These are phyloP conservation scores for Basipetospora chlamydospora DNA, from an alignment of 2,329 filamentous ascomycete species.

Conservation along the genomic window DNA sequence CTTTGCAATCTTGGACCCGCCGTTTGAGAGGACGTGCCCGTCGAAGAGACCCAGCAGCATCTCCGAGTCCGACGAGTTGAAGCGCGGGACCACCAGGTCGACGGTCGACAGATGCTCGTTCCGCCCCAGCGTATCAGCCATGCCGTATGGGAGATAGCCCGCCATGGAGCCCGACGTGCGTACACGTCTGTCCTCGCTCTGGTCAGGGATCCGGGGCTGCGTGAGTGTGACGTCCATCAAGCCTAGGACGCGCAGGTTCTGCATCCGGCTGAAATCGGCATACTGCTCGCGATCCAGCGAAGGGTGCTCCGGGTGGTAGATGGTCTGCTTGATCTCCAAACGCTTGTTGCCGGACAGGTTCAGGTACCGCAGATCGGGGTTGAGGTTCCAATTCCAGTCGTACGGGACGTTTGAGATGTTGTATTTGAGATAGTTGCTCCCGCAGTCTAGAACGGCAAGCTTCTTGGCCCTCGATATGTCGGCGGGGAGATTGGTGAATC, in stretches of 20 bases:
- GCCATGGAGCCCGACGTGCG: conserved; percentile 92
- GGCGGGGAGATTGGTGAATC: conserved; percentile 90
- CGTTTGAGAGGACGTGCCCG: conserved; percentile 73
- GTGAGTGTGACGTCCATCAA: conserved; percentile 97
- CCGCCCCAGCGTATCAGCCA: conserved; percentile 88
- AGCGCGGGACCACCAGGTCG: conserved; percentile 85
- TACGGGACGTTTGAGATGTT: conserved; percentile 99
- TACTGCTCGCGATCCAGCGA: conserved; percentile 49
- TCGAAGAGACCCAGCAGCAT: conserved; percentile 92
- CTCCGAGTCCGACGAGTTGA: conserved; percentile 80
- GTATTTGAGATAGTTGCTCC: conserved; percentile 91
- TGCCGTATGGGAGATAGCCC: conserved; percentile 83
- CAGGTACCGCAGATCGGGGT: conserved; percentile 84
- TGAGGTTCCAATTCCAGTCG: conserved; percentile 99
- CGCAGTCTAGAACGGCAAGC: conserved; percentile 81
- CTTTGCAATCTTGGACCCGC: conserved; percentile 91
- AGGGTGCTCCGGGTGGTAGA: conserved; percentile 17
- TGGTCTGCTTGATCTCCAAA: conserved; percentile 67
- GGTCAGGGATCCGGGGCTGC: conserved; percentile 82
- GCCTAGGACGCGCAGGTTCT: conserved; percentile 74
- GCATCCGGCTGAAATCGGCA: conserved; percentile 78
- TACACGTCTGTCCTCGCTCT: conserved; percentile 87
- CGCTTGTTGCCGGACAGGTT: conserved; percentile 96
- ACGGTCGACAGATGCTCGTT: conserved; percentile 93
- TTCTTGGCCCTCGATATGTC: conserved; percentile 91